These are phyloP conservation scores for Hypholoma fasciculare DNA, from an alignment of 768 basidiomycete species.

Conservation along the genomic window DNA sequence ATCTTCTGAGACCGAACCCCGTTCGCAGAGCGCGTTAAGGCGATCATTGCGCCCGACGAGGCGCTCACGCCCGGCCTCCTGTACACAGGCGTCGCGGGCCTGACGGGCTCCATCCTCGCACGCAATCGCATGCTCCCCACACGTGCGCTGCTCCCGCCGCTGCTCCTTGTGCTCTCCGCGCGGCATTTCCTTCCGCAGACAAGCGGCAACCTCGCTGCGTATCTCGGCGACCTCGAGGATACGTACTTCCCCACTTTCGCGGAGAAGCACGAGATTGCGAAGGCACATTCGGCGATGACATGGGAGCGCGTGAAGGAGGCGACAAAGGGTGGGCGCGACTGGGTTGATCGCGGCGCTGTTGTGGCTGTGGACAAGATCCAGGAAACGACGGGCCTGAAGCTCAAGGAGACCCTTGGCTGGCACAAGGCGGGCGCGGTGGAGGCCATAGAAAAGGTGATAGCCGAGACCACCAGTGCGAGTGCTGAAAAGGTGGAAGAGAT, in stretches of 20 bases:
- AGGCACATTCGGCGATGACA: constrained; percentile 59
- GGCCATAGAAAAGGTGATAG: constrained; percentile 21
- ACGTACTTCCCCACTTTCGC: constrained; percentile 68
- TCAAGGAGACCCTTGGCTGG: constrained; percentile 49
- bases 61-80: constrained; percentile 85
- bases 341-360: constrained; percentile 44
- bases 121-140: constrained; percentile 72
- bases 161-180: constrained; percentile 67
- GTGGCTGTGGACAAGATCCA: constrained; percentile 23
- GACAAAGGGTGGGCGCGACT: constrained; percentile 44
- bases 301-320: constrained; percentile 58
- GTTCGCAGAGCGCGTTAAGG: constrained; percentile 72
- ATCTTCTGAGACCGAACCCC: too few species aligned
- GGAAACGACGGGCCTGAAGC: constrained; percentile 64
- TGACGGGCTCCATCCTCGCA: constrained; percentile 85
- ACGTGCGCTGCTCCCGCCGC: constrained; percentile 75
- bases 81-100: constrained; percentile 86
- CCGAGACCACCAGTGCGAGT: constrained; percentile 17
- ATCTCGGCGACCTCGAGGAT: constrained; percentile 71
- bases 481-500: constrained; percentile 16
- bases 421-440: constrained; percentile 15
- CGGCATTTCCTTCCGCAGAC: constrained; percentile 89
- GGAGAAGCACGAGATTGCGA: constrained; percentile 63
- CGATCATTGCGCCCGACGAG: constrained; percentile 79
- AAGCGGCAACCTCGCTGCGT: constrained; percentile 63